These are phyloP conservation scores for Bretschneidera sinensis DNA, from an alignment of 345 rosid species.

Conservation along the genomic window DNA sequence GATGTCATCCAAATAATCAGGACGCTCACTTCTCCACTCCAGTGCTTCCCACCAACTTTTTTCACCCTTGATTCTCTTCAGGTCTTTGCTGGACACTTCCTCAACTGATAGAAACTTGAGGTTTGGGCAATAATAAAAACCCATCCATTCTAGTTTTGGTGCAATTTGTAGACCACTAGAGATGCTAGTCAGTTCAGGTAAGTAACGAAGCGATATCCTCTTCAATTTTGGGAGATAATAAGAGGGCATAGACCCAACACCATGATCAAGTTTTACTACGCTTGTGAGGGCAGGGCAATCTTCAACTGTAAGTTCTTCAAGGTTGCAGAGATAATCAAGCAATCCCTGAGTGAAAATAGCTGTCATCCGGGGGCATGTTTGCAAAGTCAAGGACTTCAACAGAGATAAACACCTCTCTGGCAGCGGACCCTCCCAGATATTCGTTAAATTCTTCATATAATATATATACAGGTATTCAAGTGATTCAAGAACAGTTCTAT, in stretches of 20 bases:
- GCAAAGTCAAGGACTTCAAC: constrained; percentile 19
- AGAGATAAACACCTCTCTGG: constrained; percentile 1
- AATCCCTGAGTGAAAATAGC: constrained; percentile 7
- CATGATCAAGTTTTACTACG: background rate
- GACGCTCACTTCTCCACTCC: too few species aligned
- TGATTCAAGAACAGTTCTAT: constrained; percentile 3
- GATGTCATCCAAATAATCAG: too few species aligned
- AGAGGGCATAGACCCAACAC: background rate
- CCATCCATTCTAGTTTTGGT: constrained; percentile 11
- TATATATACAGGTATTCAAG: constrained; percentile 19
- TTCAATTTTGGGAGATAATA: constrained; percentile 14
- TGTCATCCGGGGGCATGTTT: constrained; percentile 5
- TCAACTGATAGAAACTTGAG: background rate
- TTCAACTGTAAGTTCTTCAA: constrained; percentile 16
- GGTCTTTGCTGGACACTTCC: constrained; percentile 13
- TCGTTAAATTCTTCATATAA: constrained; percentile 10
- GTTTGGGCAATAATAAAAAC: constrained; percentile 14
- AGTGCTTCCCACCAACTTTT: constrained; percentile 15
- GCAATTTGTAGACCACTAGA: constrained; percentile 7
- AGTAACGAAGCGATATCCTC: constrained; percentile 14
- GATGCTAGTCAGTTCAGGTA: constrained; percentile 13
- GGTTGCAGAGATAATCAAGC: constrained; percentile 8
- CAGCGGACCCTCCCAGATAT: constrained; percentile 21
- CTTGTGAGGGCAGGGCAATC: constrained; percentile 12
- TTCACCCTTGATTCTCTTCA: constrained; percentile 15